phyloP scores from a whole-genome alignment of 305 asterid species.

The Solanum hybrid region DNA sequence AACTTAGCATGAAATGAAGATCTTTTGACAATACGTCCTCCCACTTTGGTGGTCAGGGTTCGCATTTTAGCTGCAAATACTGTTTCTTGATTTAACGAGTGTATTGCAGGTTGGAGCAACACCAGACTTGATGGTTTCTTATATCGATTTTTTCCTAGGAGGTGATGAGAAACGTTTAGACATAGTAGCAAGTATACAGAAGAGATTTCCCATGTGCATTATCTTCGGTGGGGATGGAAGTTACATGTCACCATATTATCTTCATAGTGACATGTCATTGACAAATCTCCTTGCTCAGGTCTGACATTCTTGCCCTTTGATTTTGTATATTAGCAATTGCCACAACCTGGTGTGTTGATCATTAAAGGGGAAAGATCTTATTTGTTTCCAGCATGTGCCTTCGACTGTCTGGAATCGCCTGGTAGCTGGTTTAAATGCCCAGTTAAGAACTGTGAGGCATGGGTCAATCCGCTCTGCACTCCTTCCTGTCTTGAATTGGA shows the following conservation, averaged over 20 bases:
- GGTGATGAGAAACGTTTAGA: conserved; percentile 94
- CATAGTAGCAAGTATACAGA: conserved; percentile 78
- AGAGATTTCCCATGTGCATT: conserved; percentile 90
- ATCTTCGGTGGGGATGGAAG: conserved; percentile 94
- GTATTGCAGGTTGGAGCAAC: conserved; percentile 87
- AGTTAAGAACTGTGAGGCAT: conserved; percentile 77
- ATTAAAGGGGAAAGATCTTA: neutral
- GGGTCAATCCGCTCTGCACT: conserved; percentile 63
- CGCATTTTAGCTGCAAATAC: neutral
- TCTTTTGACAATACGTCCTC: neutral
- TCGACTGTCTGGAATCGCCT: conserved; percentile 89
- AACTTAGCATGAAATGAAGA: neutral
- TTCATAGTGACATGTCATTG: conserved; percentile 68
- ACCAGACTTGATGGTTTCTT: conserved; percentile 88
- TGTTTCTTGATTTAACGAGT: neutral
- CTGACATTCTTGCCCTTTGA: conserved; percentile 12
- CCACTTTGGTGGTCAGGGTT: neutral
- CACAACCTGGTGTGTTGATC: neutral
- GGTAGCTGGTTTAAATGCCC: conserved; percentile 90
- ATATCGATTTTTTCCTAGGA: conserved; percentile 91
- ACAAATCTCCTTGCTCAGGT: conserved; percentile 97
- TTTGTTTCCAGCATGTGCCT: conserved; percentile 70
- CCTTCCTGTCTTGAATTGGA: conserved; percentile 66
- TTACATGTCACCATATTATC: conserved; percentile 88
- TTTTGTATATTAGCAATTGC: neutral